Evolutionary conservation across 1,139 yeast species (phyloP).

Genomic region (Suhomyces bokatorum): DNA sequence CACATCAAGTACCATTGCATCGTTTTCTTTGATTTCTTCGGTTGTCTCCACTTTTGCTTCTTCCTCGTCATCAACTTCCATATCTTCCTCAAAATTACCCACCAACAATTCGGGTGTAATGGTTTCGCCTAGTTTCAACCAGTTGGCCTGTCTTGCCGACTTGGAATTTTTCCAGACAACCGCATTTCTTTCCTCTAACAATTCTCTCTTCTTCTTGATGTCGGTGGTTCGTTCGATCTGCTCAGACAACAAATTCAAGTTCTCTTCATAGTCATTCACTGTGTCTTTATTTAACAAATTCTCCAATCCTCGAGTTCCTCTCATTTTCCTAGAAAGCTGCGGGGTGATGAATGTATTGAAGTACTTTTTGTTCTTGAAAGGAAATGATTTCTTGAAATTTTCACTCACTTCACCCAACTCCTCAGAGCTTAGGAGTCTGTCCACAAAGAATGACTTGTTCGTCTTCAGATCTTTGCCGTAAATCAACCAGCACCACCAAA

Average conservation of each 20-base stretch:
- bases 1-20: too few species aligned
- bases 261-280: slow-evolving; percentile 4
- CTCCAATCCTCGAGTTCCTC: slow-evolving; percentile 33
- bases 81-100: not conserved
- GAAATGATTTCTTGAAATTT: slow-evolving; percentile 23
- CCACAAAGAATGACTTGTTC: slow-evolving; percentile 31
- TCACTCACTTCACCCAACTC: slow-evolving; percentile 25
- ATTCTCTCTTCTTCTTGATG: slow-evolving; percentile 12
- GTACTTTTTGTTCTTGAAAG: slow-evolving; percentile 37
- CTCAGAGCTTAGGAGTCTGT: slow-evolving; percentile 22
- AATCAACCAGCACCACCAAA: slow-evolving; percentile 48
- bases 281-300: slow-evolving; percentile 19
- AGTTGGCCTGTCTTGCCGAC: slow-evolving; percentile 19
- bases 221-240: slow-evolving; percentile 15
- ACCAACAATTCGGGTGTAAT: slow-evolving; percentile 20
- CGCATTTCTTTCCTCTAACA: slow-evolving; percentile 29
- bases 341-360: slow-evolving; percentile 48
- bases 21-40: too few species aligned
- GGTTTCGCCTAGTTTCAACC: slow-evolving; percentile 15
- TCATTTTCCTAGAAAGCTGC: slow-evolving; percentile 46
- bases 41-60: not conserved
- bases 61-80: slow-evolving; percentile 4
- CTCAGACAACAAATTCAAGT: slow-evolving; percentile 15
- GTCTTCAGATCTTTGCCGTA: slow-evolving; percentile 38
- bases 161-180: slow-evolving; percentile 34